Evolutionary conservation across 768 basidiomycete species (phyloP).

Genomic region (Saitozyma sp.): DNA sequence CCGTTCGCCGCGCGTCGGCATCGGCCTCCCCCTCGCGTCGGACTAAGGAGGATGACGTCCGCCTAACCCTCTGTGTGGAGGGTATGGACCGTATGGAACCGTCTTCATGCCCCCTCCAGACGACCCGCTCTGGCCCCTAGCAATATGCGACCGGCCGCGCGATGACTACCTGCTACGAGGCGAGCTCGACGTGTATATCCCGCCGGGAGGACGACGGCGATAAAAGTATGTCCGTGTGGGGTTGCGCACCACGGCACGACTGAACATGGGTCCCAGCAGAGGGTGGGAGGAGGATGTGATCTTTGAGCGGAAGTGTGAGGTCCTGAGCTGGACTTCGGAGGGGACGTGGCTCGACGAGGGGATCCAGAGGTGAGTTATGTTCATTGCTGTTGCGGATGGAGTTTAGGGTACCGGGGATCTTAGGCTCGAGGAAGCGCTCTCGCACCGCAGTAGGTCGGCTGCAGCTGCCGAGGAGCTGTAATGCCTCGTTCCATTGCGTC

Average conservation of each 20-base stretch:
- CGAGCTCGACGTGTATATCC: slow-evolving; percentile 11
- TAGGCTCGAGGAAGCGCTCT: too few species aligned
- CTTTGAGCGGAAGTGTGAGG: slow-evolving; percentile 31
- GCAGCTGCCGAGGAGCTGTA: too few species aligned
- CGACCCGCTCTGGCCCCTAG: slow-evolving; percentile 13
- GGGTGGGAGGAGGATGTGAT: slow-evolving; percentile 27
- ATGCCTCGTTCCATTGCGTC: too few species aligned
- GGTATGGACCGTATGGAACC: slow-evolving; percentile 17
- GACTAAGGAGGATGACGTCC: slow-evolving; percentile 3
- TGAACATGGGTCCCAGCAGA: slow-evolving; percentile 18
- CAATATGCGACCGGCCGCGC: slow-evolving; percentile 10
- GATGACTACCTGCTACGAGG: slow-evolving; percentile 22
- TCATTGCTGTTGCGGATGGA: not conserved
- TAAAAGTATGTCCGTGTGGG: slow-evolving; percentile 12
- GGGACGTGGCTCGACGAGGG: slow-evolving; percentile 38
- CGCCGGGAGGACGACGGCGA: not conserved
- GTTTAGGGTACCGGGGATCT: not conserved
- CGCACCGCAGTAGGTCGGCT: too few species aligned
- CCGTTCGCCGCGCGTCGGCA: not conserved
- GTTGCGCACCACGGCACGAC: slow-evolving; percentile 3
- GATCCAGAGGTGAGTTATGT: slow-evolving; percentile 20
- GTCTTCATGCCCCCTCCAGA: slow-evolving; percentile 22
- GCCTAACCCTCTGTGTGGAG: slow-evolving; percentile 8
- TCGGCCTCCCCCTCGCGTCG: slow-evolving; percentile 1
- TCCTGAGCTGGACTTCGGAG: slow-evolving; percentile 15